These are phyloP conservation scores for Cordia subcordata DNA, from an alignment of 257 asterid genomes.

Conservation along the genomic window DNA sequence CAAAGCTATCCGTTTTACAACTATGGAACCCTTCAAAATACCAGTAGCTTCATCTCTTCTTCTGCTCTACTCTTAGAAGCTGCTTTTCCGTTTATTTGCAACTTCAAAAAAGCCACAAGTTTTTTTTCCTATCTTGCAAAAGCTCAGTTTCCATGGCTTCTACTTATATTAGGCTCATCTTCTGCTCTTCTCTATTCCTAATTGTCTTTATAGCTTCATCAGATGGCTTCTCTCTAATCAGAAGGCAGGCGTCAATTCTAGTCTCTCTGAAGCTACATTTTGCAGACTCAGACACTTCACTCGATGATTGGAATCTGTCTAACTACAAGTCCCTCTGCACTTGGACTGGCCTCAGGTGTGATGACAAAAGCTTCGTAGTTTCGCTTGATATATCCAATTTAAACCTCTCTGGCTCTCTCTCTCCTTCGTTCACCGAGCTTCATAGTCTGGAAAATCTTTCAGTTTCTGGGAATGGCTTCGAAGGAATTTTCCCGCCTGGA, in stretches of 20 bases:
- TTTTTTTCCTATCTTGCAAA: too few relatives aligned
- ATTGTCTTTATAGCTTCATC: constrained; percentile 18
- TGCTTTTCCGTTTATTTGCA: neutral
- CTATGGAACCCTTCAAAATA: constrained; percentile 12
- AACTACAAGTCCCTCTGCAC: constrained; percentile 25
- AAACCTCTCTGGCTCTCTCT: constrained; percentile 35
- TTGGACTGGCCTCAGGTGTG: constrained; percentile 37
- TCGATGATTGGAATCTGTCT: constrained; percentile 33
- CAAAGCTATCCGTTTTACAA: constrained; percentile 6
- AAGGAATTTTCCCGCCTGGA: constrained; percentile 15
- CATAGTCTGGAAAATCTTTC: constrained; percentile 19
- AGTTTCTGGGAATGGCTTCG: constrained; percentile 26
- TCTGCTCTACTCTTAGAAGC: too few relatives aligned
- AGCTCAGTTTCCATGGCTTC: constrained; percentile 27
- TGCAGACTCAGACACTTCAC: constrained; percentile 13
- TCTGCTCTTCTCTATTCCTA: constrained; percentile 17
- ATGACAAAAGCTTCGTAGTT: constrained; percentile 20
- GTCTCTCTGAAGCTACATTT: constrained; percentile 22
- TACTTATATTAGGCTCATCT: constrained; percentile 11
- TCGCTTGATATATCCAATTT: constrained; percentile 39
- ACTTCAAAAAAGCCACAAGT: too few relatives aligned
- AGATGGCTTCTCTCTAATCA: constrained; percentile 13
- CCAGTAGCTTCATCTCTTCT: too few relatives aligned
- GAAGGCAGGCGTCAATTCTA: constrained; percentile 32
- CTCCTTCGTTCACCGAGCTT: constrained; percentile 25